Base-by-base conservation (phyloP, 306 rosid species). In the Prinsepia uniflora region DNA sequence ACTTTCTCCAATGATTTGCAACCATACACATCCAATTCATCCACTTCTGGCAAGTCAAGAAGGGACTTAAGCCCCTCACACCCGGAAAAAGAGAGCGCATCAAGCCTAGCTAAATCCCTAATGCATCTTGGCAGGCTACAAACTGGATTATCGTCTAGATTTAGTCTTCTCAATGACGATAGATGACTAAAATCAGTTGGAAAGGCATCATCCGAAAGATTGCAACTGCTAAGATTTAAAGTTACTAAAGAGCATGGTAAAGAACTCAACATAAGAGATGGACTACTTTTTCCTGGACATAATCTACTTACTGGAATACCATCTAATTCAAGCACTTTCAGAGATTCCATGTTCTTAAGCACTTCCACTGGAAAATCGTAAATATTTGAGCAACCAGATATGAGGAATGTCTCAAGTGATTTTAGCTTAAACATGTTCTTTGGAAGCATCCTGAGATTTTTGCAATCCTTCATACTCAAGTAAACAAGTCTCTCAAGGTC, bases 11-110 rank as follows among this genome's bases (percentile, higher is more conserved):
- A 68, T 8, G 12, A 12, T n/a, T 0, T 0, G 63, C 72, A 68
- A 0, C 3, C 0, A 0, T 0, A 0, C 6, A 0, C 1, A 0
- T 0, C 30, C 30, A 24, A 24, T 0, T 24, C 30, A 24, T 0
- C 0, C 0, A 53, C 7, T 7, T 0, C 0, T 1, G 53, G 73
- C 40, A 69, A 58, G 2, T 5, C 73, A 1, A 40, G 6, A 53
- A 69, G 73, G 3, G 63, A 54, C 19, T 40, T 4, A 0, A 69
- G 52, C 0, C 9, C 13, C 6, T 0, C 5, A 42, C 53, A 69
- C 0, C 4, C 0, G 0, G 0, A 0, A 2, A 69, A 8, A 13
- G 10, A 7, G 42, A 69, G 63, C 0, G 1, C 0, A 0, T 5
- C 0, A 2, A 69, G 10, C 5, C 7, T 19, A 5, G 15, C 20